Percentiles rank a stretch among this genome's conserved stretches.
These are phyloP conservation scores for Xylariaceae sp. DNA, from an alignment of 2,329 filamentous ascomycete species.

Conservation along the genomic window DNA sequence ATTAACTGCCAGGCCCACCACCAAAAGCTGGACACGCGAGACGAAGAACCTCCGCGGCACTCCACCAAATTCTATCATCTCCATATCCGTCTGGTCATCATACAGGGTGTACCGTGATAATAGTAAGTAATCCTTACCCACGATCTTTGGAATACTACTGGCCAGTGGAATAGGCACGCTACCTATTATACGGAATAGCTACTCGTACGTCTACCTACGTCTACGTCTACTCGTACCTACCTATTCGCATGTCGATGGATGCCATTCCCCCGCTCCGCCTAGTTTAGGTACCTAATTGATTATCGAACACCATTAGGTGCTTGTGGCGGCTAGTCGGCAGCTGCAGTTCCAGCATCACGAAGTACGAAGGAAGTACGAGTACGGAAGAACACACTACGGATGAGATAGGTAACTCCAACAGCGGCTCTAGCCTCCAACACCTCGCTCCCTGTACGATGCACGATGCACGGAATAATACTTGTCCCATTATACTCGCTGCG, in stretches of 20 bases:
- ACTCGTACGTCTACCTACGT: neutral
- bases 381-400: no score
- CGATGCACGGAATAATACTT: neutral
- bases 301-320: conserved; percentile 12
- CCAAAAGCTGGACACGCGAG: neutral
- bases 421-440: conserved; percentile 12
- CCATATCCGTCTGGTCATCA: neutral
- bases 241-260: neutral
- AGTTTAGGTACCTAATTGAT: conserved; percentile 9
- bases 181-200: neutral
- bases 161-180: neutral
- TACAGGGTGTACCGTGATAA: no score
- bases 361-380: no score
- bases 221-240: neutral
- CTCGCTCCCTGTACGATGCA: neutral
- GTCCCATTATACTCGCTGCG: neutral
- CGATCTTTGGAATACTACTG: no score
- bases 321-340: conserved; percentile 17
- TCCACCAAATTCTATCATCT: neutral
- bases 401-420: neutral
- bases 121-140: no score
- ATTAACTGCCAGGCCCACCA: neutral
- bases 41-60: conserved; percentile 4
- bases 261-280: conserved; percentile 12
- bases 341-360: neutral